Conservation (phyloP, 495 filamentous ascomycete species). For the Penicillium canariense region DNA sequence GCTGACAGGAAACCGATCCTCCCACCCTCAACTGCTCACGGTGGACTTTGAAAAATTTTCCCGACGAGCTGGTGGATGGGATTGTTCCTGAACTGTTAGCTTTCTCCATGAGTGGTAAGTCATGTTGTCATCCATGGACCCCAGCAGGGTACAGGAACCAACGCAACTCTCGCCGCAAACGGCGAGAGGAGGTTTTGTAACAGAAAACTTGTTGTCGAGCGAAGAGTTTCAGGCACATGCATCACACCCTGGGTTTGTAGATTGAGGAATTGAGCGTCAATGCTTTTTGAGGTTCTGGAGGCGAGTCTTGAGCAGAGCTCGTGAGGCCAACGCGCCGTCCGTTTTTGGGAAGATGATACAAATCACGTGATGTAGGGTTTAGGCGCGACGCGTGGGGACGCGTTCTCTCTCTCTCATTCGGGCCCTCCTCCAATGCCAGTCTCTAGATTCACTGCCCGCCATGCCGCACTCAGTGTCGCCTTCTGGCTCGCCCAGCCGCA, state of each 20-base stretch:
- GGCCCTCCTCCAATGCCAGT: slow-evolving; percentile 5
- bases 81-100: slow-evolving; percentile 2
- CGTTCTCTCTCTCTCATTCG: slow-evolving; percentile 21
- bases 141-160: slow-evolving; percentile 13
- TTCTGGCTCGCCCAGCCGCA: slow-evolving; percentile 24
- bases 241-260: neutral
- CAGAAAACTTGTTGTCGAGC: too few relatives aligned
- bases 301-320: neutral
- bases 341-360: slow-evolving; percentile 14
- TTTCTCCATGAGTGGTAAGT: slow-evolving; percentile 5
- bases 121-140: slow-evolving; percentile 23
- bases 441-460: slow-evolving; percentile 8
- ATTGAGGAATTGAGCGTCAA: too few relatives aligned
- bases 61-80: neutral
- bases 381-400: slow-evolving; percentile 19
- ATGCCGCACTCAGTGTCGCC: slow-evolving; percentile 57
- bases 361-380: slow-evolving; percentile 22
- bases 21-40: neutral
- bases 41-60: neutral
- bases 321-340: slow-evolving; percentile 4
- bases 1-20: neutral
- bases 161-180: slow-evolving; percentile 12
- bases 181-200: slow-evolving; percentile 11
- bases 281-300: neutral
- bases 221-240: neutral